A percentile compares a stretch with the other conserved stretches of the same genome.
These are phyloP conservation scores for Ustilago tritici DNA, from an alignment of 1,284 basidiomycete genomes.

Conservation along the genomic window DNA sequence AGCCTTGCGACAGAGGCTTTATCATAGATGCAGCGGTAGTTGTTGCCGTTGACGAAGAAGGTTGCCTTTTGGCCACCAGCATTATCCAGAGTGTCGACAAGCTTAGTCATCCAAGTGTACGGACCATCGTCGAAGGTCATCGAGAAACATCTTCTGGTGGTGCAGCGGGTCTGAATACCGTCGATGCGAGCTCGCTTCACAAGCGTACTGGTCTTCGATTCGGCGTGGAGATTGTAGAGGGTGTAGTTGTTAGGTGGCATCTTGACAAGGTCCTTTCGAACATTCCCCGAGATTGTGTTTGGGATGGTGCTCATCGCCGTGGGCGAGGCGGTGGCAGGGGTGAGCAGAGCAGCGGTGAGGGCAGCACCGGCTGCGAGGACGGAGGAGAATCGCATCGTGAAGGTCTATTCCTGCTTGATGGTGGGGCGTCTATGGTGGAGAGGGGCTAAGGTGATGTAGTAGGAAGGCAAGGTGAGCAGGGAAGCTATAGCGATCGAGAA, in stretches of 20 bases:
- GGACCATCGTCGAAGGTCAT: slow-evolving; percentile 65
- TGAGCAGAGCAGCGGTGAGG: slow-evolving; percentile 20
- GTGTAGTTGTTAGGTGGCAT: slow-evolving; percentile 21
- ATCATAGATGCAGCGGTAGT: slow-evolving; percentile 59
- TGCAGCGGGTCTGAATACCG: slow-evolving; percentile 40
- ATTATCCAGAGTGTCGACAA: slow-evolving; percentile 43
- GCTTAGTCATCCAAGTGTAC: slow-evolving; percentile 38
- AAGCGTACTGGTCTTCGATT: background rate
- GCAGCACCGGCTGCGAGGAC: slow-evolving; percentile 30
- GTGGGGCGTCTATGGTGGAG: background rate
- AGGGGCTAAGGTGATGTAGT: background rate
- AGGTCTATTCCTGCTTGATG: slow-evolving; percentile 1
- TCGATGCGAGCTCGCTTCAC: slow-evolving; percentile 31
- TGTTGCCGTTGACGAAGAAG: slow-evolving; percentile 65
- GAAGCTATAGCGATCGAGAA: background rate
- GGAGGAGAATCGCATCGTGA: slow-evolving; percentile 39
- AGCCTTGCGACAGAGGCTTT: slow-evolving; percentile 20
- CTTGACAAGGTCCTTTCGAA: slow-evolving; percentile 27
- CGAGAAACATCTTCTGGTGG: slow-evolving; percentile 33
- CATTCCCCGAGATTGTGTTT: slow-evolving; percentile 35
- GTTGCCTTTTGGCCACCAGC: slow-evolving; percentile 47
- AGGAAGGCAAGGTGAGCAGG: background rate
- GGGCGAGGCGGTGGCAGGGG: slow-evolving; percentile 24
- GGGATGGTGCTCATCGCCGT: slow-evolving; percentile 40
- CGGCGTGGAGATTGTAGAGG: slow-evolving; percentile 19